Evolutionary conservation across 2,329 filamentous ascomycete species (phyloP), one percentile per base, ranked within the genome.

Genomic region (Aspergillus terreus): DNA sequence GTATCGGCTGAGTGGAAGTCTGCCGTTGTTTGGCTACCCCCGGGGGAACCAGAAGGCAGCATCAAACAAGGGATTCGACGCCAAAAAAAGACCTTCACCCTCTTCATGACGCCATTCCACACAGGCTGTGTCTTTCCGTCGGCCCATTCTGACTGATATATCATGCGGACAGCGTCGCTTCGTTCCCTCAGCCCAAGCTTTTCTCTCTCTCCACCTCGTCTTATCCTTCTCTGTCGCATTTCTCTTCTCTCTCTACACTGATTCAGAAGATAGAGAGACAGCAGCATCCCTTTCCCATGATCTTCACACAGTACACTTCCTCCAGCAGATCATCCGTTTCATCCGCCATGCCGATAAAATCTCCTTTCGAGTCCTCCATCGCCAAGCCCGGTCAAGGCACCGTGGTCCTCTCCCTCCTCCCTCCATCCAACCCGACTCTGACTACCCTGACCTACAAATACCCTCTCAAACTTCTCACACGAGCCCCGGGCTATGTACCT

Each of bases 401-500:
- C 58, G 87, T 96, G 59, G 78, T 90, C 48, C 83, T 90, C 51
- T 82, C 82, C 17, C 75, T 88, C 5, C 79, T 92, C 9, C 89
- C 92, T 33, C 85, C 86, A 30, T 80, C 82, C 23, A 82, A 82
- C 44, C 89, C 89, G 12, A 84, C 85, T 43, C 80, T 96, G 27
- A 83, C 86, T 54, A 82, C 80, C 30, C 82, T 96, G 58, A 86
- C 85, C 33, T 97, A 95, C 68, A 90, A 95, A 69, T 99, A 97
- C 65, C 94, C 94, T 1, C 80, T 99, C 44, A 99, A 99, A 71
- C 82, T 99, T 51, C 89, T 99, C 55, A 87, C 91, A 0, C 90
- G 92, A 1, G 80, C 85, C 12, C 82, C 87, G 10, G 77, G 85
- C 5, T 78, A 80, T 44, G 76, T 81, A 38, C 80, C 85, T 51